Evolutionary conservation across 1,284 basidiomycete genomes (phyloP).

Genomic region (Pseudozyma flocculosa): DNA sequence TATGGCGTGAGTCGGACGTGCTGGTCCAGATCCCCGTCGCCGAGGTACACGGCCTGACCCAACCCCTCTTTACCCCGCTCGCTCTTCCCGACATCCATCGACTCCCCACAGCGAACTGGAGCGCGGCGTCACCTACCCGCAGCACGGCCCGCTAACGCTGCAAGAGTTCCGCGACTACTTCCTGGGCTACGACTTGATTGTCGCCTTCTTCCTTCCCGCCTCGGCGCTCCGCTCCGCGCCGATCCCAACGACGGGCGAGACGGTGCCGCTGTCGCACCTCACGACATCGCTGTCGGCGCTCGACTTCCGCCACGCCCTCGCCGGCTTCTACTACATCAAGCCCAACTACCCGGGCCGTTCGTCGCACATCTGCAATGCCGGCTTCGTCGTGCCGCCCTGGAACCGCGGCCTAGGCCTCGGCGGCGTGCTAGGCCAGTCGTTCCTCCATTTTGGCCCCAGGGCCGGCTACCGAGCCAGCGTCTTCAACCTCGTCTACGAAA

Average conservation of each 20-base stretch:
- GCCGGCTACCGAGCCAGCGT: slow-evolving; percentile 78
- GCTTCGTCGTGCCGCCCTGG: slow-evolving; percentile 76
- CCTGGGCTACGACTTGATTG: slow-evolving; percentile 30
- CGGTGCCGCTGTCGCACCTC: slow-evolving; percentile 4
- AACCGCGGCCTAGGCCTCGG: slow-evolving; percentile 74
- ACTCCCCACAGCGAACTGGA: slow-evolving; percentile 36
- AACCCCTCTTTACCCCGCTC: too few species aligned
- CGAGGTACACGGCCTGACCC: too few species aligned
- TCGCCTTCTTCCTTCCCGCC: slow-evolving; percentile 24
- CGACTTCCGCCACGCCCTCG: slow-evolving; percentile 59
- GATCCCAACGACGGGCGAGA: slow-evolving; percentile 7
- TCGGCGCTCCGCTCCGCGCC: not conserved
- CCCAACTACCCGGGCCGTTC: slow-evolving; percentile 68
- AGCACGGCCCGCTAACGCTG: slow-evolving; percentile 27
- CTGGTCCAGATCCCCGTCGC: too few species aligned
- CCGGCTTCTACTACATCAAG: slow-evolving; percentile 68
- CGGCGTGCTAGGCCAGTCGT: slow-evolving; percentile 73
- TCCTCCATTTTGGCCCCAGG: slow-evolving; percentile 69
- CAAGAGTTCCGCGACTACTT: slow-evolving; percentile 41
- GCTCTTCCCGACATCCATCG: not conserved
- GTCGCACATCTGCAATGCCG: slow-evolving; percentile 87
- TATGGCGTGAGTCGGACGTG: slow-evolving; percentile 6
- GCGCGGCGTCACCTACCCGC: slow-evolving; percentile 41
- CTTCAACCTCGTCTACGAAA: slow-evolving; percentile 90
- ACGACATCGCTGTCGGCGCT: slow-evolving; percentile 6